phyloP scores from a whole-genome alignment of 2,329 filamentous ascomycete genomes.

The Pyrenochaeta sp. region DNA sequence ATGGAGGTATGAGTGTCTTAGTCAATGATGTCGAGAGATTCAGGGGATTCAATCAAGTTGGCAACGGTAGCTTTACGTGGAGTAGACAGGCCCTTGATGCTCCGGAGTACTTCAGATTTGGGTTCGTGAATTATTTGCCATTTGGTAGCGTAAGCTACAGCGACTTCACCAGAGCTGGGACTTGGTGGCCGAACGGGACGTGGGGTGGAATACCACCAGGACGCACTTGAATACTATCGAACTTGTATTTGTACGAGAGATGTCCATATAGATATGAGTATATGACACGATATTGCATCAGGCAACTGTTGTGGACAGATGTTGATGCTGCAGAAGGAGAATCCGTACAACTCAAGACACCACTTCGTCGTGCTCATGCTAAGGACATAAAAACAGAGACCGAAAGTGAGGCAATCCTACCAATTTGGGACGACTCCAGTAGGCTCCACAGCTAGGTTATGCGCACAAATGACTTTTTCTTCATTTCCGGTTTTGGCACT shows the following conservation, averaged over 20 bases:
- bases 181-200: constrained; percentile 41
- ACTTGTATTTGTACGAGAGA: neutral
- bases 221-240: neutral
- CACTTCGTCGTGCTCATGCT: no score
- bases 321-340: no score
- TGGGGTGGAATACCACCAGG: constrained; percentile 38
- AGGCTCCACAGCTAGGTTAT: no score
- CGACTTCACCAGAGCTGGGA: constrained; percentile 46
- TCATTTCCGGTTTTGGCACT: no score
- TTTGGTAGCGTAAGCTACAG: constrained; percentile 41
- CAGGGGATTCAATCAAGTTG: constrained; percentile 69
- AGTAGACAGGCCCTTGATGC: constrained; percentile 52
- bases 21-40: constrained; percentile 88
- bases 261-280: neutral
- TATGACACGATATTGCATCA: neutral
- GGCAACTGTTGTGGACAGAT: no score
- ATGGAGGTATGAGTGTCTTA: constrained; percentile 81
- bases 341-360: no score
- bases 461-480: neutral
- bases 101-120: constrained; percentile 48
- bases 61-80: constrained; percentile 66
- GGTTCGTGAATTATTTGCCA: constrained; percentile 41
- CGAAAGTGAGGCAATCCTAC: no score
- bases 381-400: no score
- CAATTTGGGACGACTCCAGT: no score